Percentiles rank a stretch among this genome's conserved stretches.
Conservation (phyloP, 345 rosid genomes). For the Arabis alpina region DNA sequence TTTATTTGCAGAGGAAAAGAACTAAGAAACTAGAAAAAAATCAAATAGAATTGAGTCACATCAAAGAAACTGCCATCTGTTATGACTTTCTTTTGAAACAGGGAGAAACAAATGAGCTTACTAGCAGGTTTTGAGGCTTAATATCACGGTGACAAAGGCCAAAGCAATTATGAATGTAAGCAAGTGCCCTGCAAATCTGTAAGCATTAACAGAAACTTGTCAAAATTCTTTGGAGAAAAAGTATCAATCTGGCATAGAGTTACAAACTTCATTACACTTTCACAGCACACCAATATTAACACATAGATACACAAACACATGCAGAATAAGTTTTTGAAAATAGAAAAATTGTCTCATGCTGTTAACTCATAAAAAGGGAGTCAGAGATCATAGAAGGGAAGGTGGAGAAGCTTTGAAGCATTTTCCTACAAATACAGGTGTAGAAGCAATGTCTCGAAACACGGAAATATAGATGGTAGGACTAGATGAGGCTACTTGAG, state of each 20-base stretch:
- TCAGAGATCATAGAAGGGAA: conserved; percentile 1
- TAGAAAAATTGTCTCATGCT: conserved; percentile 9
- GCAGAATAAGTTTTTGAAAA: neutral
- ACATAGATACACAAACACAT: conserved; percentile 18
- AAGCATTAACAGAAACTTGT: conserved; percentile 36
- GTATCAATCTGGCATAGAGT: conserved; percentile 1
- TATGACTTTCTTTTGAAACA: conserved; percentile 7
- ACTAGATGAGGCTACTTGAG: conserved; percentile 1
- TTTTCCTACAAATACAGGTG: neutral
- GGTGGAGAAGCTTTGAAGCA: neutral
- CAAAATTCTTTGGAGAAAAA: conserved; percentile 4
- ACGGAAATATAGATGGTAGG: neutral
- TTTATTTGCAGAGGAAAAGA: neutral
- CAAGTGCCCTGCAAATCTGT: conserved; percentile 98
- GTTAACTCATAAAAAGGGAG: conserved; percentile 13
- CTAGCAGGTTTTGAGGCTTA: conserved; percentile 95
- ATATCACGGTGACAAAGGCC: conserved; percentile 96
- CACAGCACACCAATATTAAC: conserved; percentile 10
- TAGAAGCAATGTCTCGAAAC: neutral
- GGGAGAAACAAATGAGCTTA: conserved; percentile 45
- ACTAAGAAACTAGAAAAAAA: neutral
- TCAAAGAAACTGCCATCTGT: conserved; percentile 18
- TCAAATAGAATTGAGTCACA: neutral
- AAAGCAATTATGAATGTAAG: conserved; percentile 79
- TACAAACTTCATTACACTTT: neutral